Conservation (phyloP, 1,139 yeast species). For the Protomyces lactucae-debilis region DNA sequence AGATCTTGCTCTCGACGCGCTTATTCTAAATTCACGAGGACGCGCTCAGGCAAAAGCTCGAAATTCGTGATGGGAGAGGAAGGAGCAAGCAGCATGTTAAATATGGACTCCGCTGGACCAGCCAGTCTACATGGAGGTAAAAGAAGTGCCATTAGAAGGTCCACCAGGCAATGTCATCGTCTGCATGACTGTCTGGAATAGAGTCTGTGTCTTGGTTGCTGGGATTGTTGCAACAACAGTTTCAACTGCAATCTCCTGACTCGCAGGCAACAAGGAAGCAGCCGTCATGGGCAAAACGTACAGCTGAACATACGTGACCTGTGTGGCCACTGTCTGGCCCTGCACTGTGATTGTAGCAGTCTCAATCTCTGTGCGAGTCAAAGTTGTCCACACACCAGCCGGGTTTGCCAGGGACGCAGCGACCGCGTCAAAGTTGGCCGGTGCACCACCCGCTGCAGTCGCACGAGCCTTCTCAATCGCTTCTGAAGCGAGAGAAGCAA, state of each 20-base stretch:
- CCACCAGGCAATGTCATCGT: neutral
- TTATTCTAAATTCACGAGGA: too few species aligned
- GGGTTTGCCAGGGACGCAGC: neutral
- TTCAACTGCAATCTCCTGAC: neutral
- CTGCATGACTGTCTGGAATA: neutral
- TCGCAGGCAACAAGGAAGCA: neutral
- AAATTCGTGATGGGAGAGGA: too few species aligned
- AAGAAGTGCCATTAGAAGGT: neutral
- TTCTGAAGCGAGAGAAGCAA: neutral
- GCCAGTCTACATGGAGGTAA: neutral
- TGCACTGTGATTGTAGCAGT: constrained; percentile 2
- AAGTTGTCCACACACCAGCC: constrained; percentile 2
- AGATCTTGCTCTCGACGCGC: too few species aligned
- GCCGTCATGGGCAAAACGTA: constrained; percentile 17
- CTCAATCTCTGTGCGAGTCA: constrained; percentile 9
- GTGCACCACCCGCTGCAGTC: neutral
- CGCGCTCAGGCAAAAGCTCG: too few species aligned
- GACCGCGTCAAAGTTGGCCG: neutral
- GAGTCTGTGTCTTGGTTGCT: neutral
- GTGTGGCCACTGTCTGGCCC: neutral
- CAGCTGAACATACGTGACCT: constrained; percentile 15
- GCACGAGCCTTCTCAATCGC: neutral
- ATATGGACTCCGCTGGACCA: neutral
- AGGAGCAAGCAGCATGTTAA: too few species aligned
- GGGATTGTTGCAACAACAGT: neutral